A percentile compares a stretch with the other conserved stretches of the same genome.
These are phyloP conservation scores for Angophora floribunda DNA, from an alignment of 345 rosid species.

Conservation along the genomic window DNA sequence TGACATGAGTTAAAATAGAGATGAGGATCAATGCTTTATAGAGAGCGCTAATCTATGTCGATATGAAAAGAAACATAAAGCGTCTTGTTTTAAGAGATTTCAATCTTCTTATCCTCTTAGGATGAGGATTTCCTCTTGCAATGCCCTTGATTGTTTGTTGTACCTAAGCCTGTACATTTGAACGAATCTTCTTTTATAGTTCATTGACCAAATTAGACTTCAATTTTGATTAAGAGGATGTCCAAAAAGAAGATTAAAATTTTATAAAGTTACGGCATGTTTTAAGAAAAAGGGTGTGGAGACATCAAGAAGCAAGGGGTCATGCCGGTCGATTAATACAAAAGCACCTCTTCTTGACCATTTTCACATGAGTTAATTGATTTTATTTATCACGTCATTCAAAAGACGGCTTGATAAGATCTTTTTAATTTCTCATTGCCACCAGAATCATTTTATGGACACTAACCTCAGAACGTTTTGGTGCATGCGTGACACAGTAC, in stretches of 20 bases:
- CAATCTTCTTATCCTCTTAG: not conserved
- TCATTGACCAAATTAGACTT: not conserved
- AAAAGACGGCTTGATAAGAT: not conserved
- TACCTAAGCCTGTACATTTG: fast-evolving
- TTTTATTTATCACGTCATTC: not conserved
- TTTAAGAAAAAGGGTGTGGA: not conserved
- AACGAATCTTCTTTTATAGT: not conserved
- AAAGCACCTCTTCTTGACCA: not conserved
- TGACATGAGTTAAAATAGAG: not conserved
- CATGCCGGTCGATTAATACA: not conserved
- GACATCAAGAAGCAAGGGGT: not conserved
- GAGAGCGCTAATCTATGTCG: not conserved
- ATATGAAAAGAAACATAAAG: not conserved
- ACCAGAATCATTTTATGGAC: not conserved
- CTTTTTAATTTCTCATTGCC: not conserved
- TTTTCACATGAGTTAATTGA: not conserved
- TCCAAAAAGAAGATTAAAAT: not conserved
- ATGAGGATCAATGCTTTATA: not conserved
- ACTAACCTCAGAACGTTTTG: not conserved
- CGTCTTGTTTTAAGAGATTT: not conserved
- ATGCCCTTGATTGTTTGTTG: not conserved
- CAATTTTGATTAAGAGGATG: not conserved
- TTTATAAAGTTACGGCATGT: too few relatives aligned
- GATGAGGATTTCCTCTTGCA: not conserved
- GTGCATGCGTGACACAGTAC: constrained; percentile 22